Evolutionary conservation across 108 stramenopile genomes (phyloP).

Genomic region (Nitzschia sp.): DNA sequence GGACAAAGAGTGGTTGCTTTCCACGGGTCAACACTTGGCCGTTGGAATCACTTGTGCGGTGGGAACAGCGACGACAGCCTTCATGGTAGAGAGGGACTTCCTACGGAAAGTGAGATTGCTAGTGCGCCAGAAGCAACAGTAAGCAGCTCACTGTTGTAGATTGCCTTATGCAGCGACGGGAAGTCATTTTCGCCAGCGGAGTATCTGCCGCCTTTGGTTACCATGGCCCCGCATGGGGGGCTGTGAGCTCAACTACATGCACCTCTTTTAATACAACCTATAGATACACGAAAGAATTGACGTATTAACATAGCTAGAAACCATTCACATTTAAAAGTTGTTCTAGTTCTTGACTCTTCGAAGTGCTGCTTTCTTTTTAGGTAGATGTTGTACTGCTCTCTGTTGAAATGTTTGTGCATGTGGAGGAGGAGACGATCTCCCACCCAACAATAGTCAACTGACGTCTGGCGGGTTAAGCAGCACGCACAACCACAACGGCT

Average conservation of each 20-base stretch:
- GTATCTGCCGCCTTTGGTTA: conserved; percentile 56
- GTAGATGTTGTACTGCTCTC: background rate
- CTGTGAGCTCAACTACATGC: no score
- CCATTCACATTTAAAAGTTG: background rate
- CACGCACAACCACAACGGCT: background rate
- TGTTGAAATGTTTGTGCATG: background rate
- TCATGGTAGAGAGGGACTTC: conserved; percentile 45
- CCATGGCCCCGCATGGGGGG: conserved; percentile 55
- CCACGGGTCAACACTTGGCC: conserved; percentile 54
- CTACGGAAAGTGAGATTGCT: conserved; percentile 34
- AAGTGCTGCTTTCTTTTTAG: background rate
- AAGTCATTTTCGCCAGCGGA: conserved; percentile 45
- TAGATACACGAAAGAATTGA: no score
- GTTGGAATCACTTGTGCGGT: conserved; percentile 49
- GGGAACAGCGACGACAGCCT: conserved; percentile 25
- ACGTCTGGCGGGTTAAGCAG: no score
- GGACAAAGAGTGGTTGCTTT: conserved; percentile 50
- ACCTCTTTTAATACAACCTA: no score
- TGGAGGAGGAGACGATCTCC: background rate
- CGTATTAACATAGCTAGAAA: no score
- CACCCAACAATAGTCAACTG: no score
- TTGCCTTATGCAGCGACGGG: conserved; percentile 5
- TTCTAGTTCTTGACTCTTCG: background rate
- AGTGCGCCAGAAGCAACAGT: conserved; percentile 32
- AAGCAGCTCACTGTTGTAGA: conserved; percentile 15